Conservation (phyloP, 2,329 filamentous ascomycete genomes). For the Didymella lethalis region DNA sequence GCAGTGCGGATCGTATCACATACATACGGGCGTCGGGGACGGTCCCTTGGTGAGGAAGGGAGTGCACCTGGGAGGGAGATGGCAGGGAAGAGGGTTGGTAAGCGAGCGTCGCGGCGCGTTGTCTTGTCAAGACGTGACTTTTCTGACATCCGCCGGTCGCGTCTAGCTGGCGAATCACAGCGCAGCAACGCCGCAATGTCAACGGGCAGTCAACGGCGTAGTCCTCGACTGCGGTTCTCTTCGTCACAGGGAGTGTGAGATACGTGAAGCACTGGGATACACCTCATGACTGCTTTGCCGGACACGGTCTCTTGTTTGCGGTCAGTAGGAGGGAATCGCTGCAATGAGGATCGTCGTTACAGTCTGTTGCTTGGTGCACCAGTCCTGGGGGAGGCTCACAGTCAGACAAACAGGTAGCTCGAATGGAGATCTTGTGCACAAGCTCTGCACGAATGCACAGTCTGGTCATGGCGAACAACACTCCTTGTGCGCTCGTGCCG, state of each 20-base stretch:
- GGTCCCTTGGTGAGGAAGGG: slow-evolving; percentile 17
- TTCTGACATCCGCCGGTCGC: slow-evolving; percentile 21
- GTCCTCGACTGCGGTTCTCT: too few relatives aligned
- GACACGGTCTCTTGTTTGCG: neutral
- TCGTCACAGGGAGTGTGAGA: too few relatives aligned
- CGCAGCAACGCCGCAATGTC: slow-evolving; percentile 14
- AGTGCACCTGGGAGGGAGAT: slow-evolving; percentile 29
- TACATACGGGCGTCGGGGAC: slow-evolving; percentile 50
- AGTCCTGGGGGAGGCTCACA: neutral
- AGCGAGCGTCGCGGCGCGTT: slow-evolving; percentile 30
- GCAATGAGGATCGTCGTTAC: neutral
- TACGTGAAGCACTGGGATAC: neutral
- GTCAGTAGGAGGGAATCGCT: neutral
- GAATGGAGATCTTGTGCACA: neutral
- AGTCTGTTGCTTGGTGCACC: neutral
- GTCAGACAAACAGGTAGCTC: neutral
- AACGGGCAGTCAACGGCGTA: neutral
- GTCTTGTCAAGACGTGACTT: slow-evolving; percentile 32
- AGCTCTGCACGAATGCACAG: neutral
- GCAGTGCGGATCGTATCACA: slow-evolving; percentile 52
- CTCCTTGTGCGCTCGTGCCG: slow-evolving; percentile 9
- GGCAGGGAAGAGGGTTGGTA: slow-evolving; percentile 22
- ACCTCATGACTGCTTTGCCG: neutral
- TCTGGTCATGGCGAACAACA: neutral
- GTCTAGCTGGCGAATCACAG: slow-evolving; percentile 6